Conservation (phyloP, 148 eudicot species). For the Diospyros kaki region DNA sequence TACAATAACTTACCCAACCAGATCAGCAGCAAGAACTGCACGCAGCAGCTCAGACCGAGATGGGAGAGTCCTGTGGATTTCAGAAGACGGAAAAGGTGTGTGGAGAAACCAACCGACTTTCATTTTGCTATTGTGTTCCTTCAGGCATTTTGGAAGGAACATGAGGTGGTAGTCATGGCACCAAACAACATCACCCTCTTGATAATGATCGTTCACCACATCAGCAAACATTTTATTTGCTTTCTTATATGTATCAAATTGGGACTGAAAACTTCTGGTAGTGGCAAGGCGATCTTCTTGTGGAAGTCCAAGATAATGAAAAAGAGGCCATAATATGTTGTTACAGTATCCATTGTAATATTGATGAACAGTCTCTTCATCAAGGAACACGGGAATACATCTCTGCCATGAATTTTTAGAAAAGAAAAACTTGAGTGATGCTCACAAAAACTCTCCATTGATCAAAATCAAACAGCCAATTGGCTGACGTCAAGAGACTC, state of each 20-base stretch:
- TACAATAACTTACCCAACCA: constrained; percentile 55
- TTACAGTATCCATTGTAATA: constrained; percentile 87
- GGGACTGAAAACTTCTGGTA: constrained; percentile 58
- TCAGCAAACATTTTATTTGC: constrained; percentile 86
- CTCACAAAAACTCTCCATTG: too few relatives aligned
- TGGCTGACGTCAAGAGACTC: too few relatives aligned
- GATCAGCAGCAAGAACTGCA: constrained; percentile 78
- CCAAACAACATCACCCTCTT: constrained; percentile 83
- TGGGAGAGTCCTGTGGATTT: constrained; percentile 64
- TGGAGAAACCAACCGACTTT: constrained; percentile 94
- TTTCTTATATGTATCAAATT: constrained; percentile 64
- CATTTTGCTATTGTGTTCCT: constrained; percentile 50
- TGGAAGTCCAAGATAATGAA: constrained; percentile 75
- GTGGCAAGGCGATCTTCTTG: constrained; percentile 80
- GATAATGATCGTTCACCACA: constrained; percentile 58
- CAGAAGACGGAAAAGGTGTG: constrained; percentile 87
- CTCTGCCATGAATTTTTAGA: constrained; percentile 26
- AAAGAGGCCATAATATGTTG: constrained; percentile 83
- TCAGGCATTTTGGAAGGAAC: constrained; percentile 72
- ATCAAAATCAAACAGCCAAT: too few relatives aligned
- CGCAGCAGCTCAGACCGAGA: constrained; percentile 63
- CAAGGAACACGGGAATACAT: constrained; percentile 74
- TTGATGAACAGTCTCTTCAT: constrained; percentile 58
- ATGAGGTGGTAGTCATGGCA: constrained; percentile 90
- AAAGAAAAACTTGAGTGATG: too few relatives aligned